Base-by-base conservation (phyloP, 495 filamentous ascomycete species). In the Penicillium fimorum region DNA sequence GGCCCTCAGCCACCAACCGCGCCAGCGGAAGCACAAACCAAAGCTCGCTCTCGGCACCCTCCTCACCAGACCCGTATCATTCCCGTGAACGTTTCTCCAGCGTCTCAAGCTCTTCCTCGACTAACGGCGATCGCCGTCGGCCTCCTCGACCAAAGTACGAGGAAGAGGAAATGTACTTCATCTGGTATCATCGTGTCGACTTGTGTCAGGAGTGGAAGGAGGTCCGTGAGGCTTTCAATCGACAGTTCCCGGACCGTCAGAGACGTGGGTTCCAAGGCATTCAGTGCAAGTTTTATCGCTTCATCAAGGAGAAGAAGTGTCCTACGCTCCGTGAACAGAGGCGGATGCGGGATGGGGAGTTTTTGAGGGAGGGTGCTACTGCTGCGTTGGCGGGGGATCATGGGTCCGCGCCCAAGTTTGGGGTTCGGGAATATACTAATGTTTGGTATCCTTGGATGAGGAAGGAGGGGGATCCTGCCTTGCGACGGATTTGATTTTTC, bases 171-270 rank as follows among this genome's bases (percentile, higher is more conserved):
- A 76, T 77, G 68, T 76, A 77, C 64, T 81, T 81, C 56, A 81
- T 81, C 60, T 81, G 78, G 78, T 81, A 81, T 57, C 75, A 79
- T 62, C 78, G 78, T n/a, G 73, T 79, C 20, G 78, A 81, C 55
- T 70, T 80, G 35, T 71, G 72, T 52, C 72, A 79, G 63, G 76
- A 79, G 54, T 81, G 78, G 78, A 75, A 73, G 59, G 76, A 79
- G 51, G 73, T 80, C 17, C 70, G 71, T 40, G 75, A 80, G 50
- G 72, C 72, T 49, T 81, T 77, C 58, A 79, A 80, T 58, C 71
- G 59, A 2, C 76, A 78, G 57, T 81, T 81, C 55, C 70, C 74
- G n/a, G 65, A 53, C 20, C 70, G 76, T 7, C 69, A 73, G 52
- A 68, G 75, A 2, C 63, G 72, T 11, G 77, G 76, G 13, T 76